These are phyloP conservation scores for Coemansia sp. DNA, from an alignment of 192 early-diverging fungal species.

Conservation along the genomic window DNA sequence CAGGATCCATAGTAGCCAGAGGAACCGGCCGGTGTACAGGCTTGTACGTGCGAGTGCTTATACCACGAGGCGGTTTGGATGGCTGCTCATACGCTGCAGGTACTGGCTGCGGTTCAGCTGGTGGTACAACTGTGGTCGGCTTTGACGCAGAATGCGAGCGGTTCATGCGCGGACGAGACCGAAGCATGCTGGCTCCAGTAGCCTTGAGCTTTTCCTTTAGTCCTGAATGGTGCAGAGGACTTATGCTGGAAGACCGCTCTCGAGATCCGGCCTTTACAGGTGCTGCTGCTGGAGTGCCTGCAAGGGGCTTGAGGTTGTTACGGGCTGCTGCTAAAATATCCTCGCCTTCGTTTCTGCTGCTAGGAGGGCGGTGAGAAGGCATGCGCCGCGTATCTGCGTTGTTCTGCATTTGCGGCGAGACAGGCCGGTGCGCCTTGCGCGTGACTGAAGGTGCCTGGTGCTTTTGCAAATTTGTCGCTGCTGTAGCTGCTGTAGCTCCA, in stretches of 20 bases:
- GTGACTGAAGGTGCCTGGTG: neutral
- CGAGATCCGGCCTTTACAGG: neutral
- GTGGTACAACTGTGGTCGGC: constrained; percentile 7
- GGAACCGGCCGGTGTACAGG: constrained; percentile 34
- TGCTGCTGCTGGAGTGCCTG: neutral
- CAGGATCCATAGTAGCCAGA: constrained; percentile 17
- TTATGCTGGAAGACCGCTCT: constrained; percentile 8
- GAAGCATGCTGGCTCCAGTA: constrained; percentile 40
- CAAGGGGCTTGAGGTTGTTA: constrained; percentile 28
- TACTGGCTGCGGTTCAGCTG: neutral
- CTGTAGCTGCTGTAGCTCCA: neutral
- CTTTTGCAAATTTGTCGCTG: constrained; percentile 1
- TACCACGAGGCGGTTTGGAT: constrained; percentile 1
- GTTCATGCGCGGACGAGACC: constrained; percentile 34
- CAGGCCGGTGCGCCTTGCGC: constrained; percentile 2
- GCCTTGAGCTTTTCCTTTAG: constrained; percentile 46
- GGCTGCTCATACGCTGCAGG: constrained; percentile 1
- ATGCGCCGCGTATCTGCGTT: neutral
- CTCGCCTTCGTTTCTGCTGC: constrained; percentile 24
- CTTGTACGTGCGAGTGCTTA: constrained; percentile 12
- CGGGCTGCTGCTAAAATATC: constrained; percentile 32
- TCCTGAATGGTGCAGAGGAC: constrained; percentile 14
- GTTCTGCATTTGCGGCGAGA: neutral
- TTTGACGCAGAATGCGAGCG: constrained; percentile 33
- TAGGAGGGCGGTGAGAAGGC: neutral